Evolutionary conservation across 2,329 filamentous ascomycete species (phyloP), one percentile per base, ranked within the genome.

Genomic region (Aphanocladium album): DNA sequence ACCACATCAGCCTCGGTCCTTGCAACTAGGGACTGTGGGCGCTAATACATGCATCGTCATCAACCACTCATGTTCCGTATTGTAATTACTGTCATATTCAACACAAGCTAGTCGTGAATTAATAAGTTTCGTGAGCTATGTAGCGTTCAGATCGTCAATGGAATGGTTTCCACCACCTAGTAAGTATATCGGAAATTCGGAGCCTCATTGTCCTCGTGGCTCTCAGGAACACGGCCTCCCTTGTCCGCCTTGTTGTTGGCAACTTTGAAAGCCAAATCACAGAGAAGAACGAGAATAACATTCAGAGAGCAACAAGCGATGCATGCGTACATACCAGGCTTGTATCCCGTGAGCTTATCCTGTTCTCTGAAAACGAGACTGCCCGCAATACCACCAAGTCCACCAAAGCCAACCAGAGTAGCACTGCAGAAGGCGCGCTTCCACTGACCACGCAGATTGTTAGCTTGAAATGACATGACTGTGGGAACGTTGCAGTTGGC

Each of bases 361-460:
- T 85, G 69, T 58, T 74, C 69, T 66, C 86, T 80, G 75, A 93
- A 95, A 12, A 93, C 86, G 60, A 91, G 77, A 65, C 83, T 85
- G 27, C 89, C 89, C 1, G 84, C 83, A 64, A 95, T 95, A 37
- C 91, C 90, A 41, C 91, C 91, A 27, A 96, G 78, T 2, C 89
- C 90, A 8, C 90, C 90, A 54, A 89, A 85, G 1, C 88, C 89
- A 3, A 95, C 88, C 2, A 93, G 81, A 0, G 87, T 88, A 2
- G 90, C 89, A 62, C 85, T 89, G 71, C 85, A 88, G 66, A 95
- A 87, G 1, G 90, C 90, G 52, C 91, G 85, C 77, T 93, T 96
- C 90, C 90, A 96, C 75, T 95, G 90, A 0, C 90, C 91, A 57
- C 89, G 86, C 69, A 96, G 88, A 74, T 96, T 96, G 76, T 93